Percentiles rank a stretch among this genome's conserved stretches.
These are phyloP conservation scores for Cladorrhinum samala DNA, from an alignment of 495 filamentous ascomycete species.

Conservation along the genomic window DNA sequence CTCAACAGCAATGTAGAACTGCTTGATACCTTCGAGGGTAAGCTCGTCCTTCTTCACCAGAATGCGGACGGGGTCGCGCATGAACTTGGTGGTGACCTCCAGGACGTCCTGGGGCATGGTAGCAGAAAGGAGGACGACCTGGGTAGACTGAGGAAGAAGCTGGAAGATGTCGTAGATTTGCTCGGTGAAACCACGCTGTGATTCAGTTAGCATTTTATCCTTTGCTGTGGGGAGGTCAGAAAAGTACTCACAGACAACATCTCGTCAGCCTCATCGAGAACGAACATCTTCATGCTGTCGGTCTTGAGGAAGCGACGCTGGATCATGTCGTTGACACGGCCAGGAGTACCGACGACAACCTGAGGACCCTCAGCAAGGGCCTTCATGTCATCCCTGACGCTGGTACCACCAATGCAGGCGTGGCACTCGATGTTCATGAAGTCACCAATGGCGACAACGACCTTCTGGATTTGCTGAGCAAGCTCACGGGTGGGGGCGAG, in stretches of 20 bases:
- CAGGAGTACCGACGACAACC: slow-evolving; percentile 92
- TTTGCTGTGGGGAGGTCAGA: not conserved
- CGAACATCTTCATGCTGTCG: slow-evolving; percentile 96
- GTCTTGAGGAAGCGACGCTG: slow-evolving; percentile 90
- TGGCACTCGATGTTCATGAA: slow-evolving; percentile 99
- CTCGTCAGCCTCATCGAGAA: slow-evolving; percentile 97
- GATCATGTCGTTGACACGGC: slow-evolving; percentile 98
- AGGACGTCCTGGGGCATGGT: slow-evolving; percentile 97
- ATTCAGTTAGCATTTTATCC: slow-evolving; percentile 9
- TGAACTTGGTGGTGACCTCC: slow-evolving; percentile 99
- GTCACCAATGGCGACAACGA: slow-evolving; percentile 94
- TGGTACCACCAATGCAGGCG: slow-evolving; percentile 96
- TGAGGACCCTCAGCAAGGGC: slow-evolving; percentile 96
- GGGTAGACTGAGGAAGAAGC: slow-evolving; percentile 89
- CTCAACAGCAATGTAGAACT: slow-evolving; percentile 99
- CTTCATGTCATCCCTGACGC: slow-evolving; percentile 93
- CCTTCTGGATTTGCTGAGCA: slow-evolving; percentile 95
- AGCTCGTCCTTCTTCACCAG: slow-evolving; percentile 99
- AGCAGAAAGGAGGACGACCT: slow-evolving; percentile 96
- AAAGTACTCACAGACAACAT: slow-evolving; percentile 63
- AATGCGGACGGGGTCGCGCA: slow-evolving; percentile 97
- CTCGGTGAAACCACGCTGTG: slow-evolving; percentile 89
- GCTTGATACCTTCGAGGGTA: slow-evolving; percentile 96
- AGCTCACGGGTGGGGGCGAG: slow-evolving; percentile 98
- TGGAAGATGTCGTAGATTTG: slow-evolving; percentile 99